These are phyloP conservation scores for Eremochloa ophiuroides DNA, from an alignment of 176 grass and related monocot species.

Conservation along the genomic window DNA sequence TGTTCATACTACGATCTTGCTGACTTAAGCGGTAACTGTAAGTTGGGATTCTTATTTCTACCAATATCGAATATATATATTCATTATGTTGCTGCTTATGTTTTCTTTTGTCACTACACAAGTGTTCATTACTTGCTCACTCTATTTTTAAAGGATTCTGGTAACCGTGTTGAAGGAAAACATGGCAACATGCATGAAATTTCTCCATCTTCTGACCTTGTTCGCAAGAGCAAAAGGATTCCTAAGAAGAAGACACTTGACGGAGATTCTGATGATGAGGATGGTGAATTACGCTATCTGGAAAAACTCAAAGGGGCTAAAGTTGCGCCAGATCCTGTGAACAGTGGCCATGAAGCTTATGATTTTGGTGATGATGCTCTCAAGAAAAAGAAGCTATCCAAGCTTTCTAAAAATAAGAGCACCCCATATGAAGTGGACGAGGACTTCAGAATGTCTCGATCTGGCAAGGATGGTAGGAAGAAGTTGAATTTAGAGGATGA, in stretches of 20 bases:
- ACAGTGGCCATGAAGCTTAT: slow-evolving; percentile 28
- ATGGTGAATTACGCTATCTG: slow-evolving; percentile 56
- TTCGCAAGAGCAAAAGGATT: slow-evolving; percentile 76
- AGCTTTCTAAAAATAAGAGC: slow-evolving; percentile 43
- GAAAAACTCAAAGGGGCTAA: slow-evolving; percentile 64
- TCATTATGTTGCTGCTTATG: not conserved
- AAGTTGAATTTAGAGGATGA: slow-evolving; percentile 41
- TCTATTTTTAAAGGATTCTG: slow-evolving; percentile 34
- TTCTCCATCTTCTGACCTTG: slow-evolving; percentile 43
- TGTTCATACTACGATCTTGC: not conserved
- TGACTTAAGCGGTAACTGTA: not conserved
- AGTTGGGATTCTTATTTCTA: slow-evolving; percentile 7
- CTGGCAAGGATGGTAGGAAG: slow-evolving; percentile 50
- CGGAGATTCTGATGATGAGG: slow-evolving; percentile 54
- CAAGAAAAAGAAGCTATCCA: slow-evolving; percentile 67
- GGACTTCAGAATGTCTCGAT: slow-evolving; percentile 53
- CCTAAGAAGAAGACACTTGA: slow-evolving; percentile 58
- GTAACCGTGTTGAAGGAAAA: slow-evolving; percentile 28
- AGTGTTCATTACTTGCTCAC: not conserved
- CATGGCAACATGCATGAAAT: slow-evolving; percentile 29
- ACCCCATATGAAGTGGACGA: slow-evolving; percentile 68
- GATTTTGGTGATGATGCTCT: slow-evolving; percentile 42
- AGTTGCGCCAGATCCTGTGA: slow-evolving; percentile 39
- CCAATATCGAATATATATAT: not conserved
- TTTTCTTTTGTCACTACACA: slow-evolving; percentile 13